Base-by-base conservation (phyloP, 2,329 filamentous ascomycete genomes). In the Emergomyces pasteurianus region DNA sequence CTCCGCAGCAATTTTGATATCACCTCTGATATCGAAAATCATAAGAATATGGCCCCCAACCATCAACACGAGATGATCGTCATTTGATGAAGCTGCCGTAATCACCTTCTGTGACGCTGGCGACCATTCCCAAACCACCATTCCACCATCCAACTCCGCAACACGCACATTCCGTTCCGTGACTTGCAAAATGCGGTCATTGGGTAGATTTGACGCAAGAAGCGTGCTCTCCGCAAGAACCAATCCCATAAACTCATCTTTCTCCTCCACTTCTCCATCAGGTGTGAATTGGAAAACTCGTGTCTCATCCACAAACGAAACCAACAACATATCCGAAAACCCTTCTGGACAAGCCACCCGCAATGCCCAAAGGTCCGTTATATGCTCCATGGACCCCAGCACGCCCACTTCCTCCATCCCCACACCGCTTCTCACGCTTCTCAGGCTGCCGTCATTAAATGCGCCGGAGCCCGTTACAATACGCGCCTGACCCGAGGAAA, bases 391-490 rank as follows among this genome's bases (percentile, higher is more conserved):
- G 53, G 95, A 88, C 42, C 86, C 89, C 9, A 97, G 78, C 5
- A 92, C 81, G 23, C 91, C 92, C 18, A 92, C 77, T 60, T 96
- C 90, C 71, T 96, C 90, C 58, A 97, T 81, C 0, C 92, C 92
- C 58, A 99, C 92, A 57, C 94, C 95, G 71, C 92, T 97, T 60
- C 94, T 83, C 26, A 99, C 90, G 70, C 90, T 96, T 63, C 94
- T 82, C 59, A 99, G 76, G 60, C 88, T 92, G 21, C 94, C 94
- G 68, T 96, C 90, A 65, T 89, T 86, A 70, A 90, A 94, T 0
- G 89, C 91, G 34, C 94, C 94, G 60, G 92, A 96, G 0, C 91
- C 92, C 1, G 92, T 92, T 12, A 99, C 90, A 63, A 99, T 89
- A 46, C 92, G 84, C 53, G 94, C 92, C 74, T 99, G 92, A 0